Base-by-base conservation (phyloP, 2,329 filamentous ascomycete genomes). In the Penicillium capsulatum region DNA sequence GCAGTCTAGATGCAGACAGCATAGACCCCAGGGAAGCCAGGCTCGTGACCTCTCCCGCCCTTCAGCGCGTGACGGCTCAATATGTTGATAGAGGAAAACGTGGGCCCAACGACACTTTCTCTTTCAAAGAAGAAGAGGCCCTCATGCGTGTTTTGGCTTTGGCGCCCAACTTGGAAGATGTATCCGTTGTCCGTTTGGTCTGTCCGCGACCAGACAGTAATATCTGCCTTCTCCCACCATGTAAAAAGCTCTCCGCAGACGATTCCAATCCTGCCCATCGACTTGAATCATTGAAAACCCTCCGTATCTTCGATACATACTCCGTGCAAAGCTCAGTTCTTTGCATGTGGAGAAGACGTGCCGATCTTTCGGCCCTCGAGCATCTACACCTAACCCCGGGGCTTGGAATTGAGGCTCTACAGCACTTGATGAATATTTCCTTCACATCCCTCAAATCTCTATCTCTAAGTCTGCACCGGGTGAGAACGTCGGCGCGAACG, bases 91-190 rank as follows among this genome's bases (percentile, higher is more conserved):
- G 19, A 5, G 5, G 5, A 9, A 24, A 14, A 20, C 2, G 7
- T 3, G 3, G n/a, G 15, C 10, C 9, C 5, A 6, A 28, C 4
- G 10, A n/a, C 26, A n/a, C 6, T 14, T 7, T 11, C 10, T 5
- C 4, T 4, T n/a, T 4, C 6, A 3, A 15, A 14, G 5, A 26
- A 15, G 16, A 34, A 14, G 19, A 26, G 7, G 14, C 8, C 4
- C 3, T 26, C 11, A 13, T 38, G 8, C 28, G 35, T 24, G n/a
- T 17, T 4, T 17, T 38, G 15, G 8, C 9, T 4, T 28, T 32
- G 4, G 28, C 35, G 7, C 28, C 35, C 9, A 38, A 32, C 11
- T 11, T 38, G 17, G 31, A 38, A 38, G 13, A 38, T 11, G 19
- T 22, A 9, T 9, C 5, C 5, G 9, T 22, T 9, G 28, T 31